phyloP scores from a whole-genome alignment of 2,329 filamentous ascomycete species.

The Orbilia blumenaviensis region DNA sequence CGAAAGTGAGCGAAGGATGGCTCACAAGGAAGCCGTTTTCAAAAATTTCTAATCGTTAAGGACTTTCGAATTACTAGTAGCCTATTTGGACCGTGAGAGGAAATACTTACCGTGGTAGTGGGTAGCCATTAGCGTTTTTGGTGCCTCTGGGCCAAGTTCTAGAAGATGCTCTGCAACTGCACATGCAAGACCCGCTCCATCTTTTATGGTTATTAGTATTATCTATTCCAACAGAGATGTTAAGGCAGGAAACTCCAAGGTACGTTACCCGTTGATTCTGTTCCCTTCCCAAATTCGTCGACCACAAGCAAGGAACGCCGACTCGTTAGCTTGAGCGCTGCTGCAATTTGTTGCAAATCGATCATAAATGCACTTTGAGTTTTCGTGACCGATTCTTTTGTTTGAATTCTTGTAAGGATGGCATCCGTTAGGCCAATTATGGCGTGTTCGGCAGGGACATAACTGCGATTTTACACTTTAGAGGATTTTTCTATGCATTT shows the following conservation, averaged over 20 bases:
- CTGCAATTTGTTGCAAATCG: conserved; percentile 85
- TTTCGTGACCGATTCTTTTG: conserved; percentile 70
- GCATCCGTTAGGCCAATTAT: conserved; percentile 88
- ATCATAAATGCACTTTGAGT: conserved; percentile 76
- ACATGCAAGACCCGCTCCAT: conserved; percentile 72
- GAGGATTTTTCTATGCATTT: not conserved
- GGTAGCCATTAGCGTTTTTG: conserved; percentile 71
- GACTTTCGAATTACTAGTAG: not conserved
- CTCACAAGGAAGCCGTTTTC: conserved; percentile 69
- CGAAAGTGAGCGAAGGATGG: conserved; percentile 68
- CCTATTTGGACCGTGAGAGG: not conserved
- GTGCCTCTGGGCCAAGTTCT: conserved; percentile 63
- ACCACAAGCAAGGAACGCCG: conserved; percentile 82
- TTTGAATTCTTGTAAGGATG: conserved; percentile 70
- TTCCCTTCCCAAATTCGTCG: conserved; percentile 86
- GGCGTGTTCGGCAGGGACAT: conserved; percentile 81
- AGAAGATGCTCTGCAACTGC: conserved; percentile 70
- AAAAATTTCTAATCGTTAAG: conserved; percentile 70
- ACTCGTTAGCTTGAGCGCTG: conserved; percentile 78
- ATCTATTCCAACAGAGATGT: not conserved
- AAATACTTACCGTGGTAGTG: conserved; percentile 66
- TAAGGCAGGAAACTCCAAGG: not conserved
- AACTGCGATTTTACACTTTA: conserved; percentile 66
- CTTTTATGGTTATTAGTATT: conserved; percentile 59
- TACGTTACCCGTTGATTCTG: conserved; percentile 66